Evolutionary conservation across 208 protist genomes (phyloP).

Genomic region (Acanthamoeba castellanii): DNA sequence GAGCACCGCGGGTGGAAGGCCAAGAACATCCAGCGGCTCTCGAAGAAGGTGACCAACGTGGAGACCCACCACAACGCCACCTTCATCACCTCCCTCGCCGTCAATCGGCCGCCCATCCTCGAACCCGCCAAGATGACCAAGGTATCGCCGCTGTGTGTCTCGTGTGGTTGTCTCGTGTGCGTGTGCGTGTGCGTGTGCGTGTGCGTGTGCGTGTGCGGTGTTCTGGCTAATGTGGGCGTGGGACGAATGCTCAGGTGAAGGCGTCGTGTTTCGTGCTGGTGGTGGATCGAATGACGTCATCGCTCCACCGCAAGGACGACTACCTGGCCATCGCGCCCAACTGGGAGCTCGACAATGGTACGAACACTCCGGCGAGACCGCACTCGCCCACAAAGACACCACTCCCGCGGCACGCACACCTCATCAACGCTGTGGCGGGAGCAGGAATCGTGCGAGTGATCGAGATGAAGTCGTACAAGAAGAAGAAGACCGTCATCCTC

Average conservation of each 20-base stretch:
- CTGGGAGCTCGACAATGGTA: conserved; percentile 30
- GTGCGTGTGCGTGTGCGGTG: background rate
- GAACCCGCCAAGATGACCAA: background rate
- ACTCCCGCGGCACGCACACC: background rate
- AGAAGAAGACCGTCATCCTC: background rate
- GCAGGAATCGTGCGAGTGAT: background rate
- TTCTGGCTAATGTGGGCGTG: background rate
- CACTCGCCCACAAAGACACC: background rate
- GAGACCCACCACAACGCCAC: conserved; percentile 13
- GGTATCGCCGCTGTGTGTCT: background rate
- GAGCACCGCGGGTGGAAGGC: conserved; percentile 22
- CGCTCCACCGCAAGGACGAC: conserved; percentile 2
- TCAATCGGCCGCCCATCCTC: background rate
- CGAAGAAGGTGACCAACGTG: conserved; percentile 23
- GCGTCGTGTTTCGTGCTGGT: conserved; percentile 11
- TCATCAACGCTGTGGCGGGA: background rate
- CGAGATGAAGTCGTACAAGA: conserved; percentile 6
- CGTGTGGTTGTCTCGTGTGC: background rate
- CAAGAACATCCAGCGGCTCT: conserved; percentile 14
- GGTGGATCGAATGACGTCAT: conserved; percentile 10
- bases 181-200: background rate
- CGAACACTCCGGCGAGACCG: background rate
- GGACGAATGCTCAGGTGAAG: background rate
- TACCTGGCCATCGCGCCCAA: conserved; percentile 18
- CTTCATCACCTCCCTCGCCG: background rate